These are phyloP conservation scores for Claviceps purpurea DNA, from an alignment of 2,329 filamentous ascomycete species.

Conservation along the genomic window DNA sequence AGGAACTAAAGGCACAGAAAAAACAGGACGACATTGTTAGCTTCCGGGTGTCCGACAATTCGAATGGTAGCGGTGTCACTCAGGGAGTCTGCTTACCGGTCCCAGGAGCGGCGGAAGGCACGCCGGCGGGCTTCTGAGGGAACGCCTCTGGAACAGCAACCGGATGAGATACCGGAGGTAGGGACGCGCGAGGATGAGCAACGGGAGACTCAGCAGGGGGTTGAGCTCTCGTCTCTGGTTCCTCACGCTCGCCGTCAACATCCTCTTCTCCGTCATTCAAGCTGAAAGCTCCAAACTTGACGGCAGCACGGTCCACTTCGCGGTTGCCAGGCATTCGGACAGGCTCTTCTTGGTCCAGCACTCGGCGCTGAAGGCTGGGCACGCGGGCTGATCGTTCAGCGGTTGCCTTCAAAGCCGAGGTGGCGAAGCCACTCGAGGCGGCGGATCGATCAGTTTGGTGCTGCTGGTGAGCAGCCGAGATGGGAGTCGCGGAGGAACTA, in stretches of 20 bases:
- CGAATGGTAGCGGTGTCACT: constrained; percentile 10
- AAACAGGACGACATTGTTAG: constrained; percentile 13
- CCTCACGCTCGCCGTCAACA: constrained; percentile 87
- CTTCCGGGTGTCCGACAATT: background rate
- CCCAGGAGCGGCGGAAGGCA: constrained; percentile 16
- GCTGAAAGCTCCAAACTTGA: constrained; percentile 94
- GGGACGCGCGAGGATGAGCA: constrained; percentile 68
- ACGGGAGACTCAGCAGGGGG: constrained; percentile 88
- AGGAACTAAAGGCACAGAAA: constrained; percentile 6
- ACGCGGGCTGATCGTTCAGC: constrained; percentile 49
- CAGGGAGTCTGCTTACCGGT: constrained; percentile 15
- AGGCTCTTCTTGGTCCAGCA: constrained; percentile 91
- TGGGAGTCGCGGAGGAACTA: constrained; percentile 51
- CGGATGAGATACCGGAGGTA: constrained; percentile 58
- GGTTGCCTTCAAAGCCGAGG: constrained; percentile 72
- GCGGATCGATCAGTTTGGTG: constrained; percentile 39
- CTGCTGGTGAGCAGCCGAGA: constrained; percentile 50
- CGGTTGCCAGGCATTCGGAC: constrained; percentile 98
- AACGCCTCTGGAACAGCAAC: constrained; percentile 42
- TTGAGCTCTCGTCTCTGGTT: constrained; percentile 86
- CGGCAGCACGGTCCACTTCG: constrained; percentile 80
- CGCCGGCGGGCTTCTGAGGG: constrained; percentile 39
- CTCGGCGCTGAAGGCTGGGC: constrained; percentile 70
- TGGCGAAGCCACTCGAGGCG: constrained; percentile 52
- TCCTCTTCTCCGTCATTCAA: constrained; percentile 74